Evolutionary conservation across 2,329 filamentous ascomycete genomes (phyloP).

Genomic region (Calonectria pauciramosa): DNA sequence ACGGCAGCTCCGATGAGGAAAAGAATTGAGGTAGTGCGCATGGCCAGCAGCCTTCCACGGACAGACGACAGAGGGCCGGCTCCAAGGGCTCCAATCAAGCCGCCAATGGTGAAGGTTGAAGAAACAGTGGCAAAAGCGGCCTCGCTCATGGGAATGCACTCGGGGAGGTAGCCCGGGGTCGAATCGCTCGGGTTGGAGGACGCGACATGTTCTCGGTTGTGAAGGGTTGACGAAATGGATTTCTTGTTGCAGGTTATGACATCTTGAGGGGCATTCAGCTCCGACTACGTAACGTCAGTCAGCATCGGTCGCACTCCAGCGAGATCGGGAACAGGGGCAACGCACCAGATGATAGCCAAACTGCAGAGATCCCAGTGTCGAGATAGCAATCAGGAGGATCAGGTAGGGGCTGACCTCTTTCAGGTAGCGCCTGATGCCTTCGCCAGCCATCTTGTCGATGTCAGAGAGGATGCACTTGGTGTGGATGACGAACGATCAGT

Average conservation of each 20-base stretch:
- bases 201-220: slow-evolving; percentile 47
- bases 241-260: slow-evolving; percentile 87
- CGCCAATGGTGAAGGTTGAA: slow-evolving; percentile 92
- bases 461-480: slow-evolving; percentile 8
- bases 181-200: slow-evolving; percentile 40
- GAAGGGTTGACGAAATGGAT: slow-evolving; percentile 51
- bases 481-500: background rate
- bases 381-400: slow-evolving; percentile 79
- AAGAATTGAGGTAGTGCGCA: slow-evolving; percentile 82
- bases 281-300: slow-evolving; percentile 67
- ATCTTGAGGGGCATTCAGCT: slow-evolving; percentile 95
- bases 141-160: slow-evolving; percentile 91
- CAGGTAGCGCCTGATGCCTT: slow-evolving; percentile 47
- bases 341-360: slow-evolving; percentile 93
- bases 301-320: background rate
- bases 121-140: slow-evolving; percentile 87
- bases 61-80: slow-evolving; percentile 84
- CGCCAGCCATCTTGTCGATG: slow-evolving; percentile 48
- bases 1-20: slow-evolving; percentile 82
- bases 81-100: slow-evolving; percentile 84
- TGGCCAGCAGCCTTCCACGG: slow-evolving; percentile 80
- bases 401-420: slow-evolving; percentile 80
- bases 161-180: slow-evolving; percentile 62
- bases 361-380: slow-evolving; percentile 89
- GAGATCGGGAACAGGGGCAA: slow-evolving; percentile 4